phyloP scores from a whole-genome alignment of 805 yeast species.

The Hanseniaspora lindneri region DNA sequence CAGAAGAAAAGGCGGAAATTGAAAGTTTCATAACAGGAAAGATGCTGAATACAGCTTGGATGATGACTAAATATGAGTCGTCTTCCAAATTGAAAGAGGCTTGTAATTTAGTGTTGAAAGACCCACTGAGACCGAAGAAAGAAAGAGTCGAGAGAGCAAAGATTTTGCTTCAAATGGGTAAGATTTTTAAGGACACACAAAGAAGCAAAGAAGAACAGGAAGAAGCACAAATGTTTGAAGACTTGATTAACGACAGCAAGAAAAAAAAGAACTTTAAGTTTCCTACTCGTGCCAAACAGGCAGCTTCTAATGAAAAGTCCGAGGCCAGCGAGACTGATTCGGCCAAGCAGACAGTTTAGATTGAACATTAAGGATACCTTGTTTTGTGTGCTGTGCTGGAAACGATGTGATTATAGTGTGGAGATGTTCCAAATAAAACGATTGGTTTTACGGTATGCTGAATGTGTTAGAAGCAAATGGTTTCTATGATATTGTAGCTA shows the following conservation, averaged over 20 bases:
- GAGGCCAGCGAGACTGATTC: not conserved
- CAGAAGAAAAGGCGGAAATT: slow-evolving; percentile 59
- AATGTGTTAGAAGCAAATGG: too few relatives aligned
- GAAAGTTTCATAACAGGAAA: slow-evolving; percentile 79
- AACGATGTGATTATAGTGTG: too few relatives aligned
- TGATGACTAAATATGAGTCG: slow-evolving; percentile 78
- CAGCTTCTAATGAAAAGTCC: slow-evolving; percentile 4
- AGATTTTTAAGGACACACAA: slow-evolving; percentile 49
- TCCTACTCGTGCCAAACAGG: slow-evolving; percentile 22
- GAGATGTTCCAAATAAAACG: too few relatives aligned
- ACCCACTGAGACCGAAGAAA: slow-evolving; percentile 46
- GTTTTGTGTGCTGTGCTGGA: too few relatives aligned
- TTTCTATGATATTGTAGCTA: too few relatives aligned
- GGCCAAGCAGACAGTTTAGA: too few relatives aligned
- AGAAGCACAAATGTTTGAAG: slow-evolving; percentile 85
- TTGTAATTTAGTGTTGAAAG: slow-evolving; percentile 65
- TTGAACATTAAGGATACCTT: too few relatives aligned
- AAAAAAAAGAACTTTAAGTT: slow-evolving; percentile 43
- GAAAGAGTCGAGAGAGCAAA: slow-evolving; percentile 66
- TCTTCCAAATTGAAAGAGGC: slow-evolving; percentile 68
- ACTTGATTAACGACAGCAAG: slow-evolving; percentile 76
- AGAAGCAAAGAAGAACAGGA: slow-evolving; percentile 83
- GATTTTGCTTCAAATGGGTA: slow-evolving; percentile 63
- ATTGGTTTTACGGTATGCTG: too few relatives aligned
- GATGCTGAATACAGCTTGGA: slow-evolving; percentile 89